A percentile compares a stretch with the other conserved stretches of the same genome.
These are phyloP conservation scores for Avena atlantica DNA, from an alignment of 176 grass and related monocot species.

Conservation along the genomic window DNA sequence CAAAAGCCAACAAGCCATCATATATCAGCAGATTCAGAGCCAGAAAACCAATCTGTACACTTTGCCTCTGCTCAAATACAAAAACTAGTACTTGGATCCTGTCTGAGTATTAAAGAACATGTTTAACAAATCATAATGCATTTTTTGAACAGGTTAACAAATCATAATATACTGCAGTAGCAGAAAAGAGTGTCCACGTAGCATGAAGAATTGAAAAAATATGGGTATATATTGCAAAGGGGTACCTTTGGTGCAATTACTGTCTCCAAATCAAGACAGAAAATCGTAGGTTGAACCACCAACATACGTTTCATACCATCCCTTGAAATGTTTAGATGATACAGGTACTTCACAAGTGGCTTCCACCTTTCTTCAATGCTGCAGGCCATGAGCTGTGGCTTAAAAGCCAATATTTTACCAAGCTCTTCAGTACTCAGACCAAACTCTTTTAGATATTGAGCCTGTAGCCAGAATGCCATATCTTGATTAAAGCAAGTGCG, in stretches of 20 bases:
- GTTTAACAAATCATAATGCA: background rate
- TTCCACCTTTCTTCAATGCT: slow-evolving; percentile 95
- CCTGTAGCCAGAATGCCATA: slow-evolving; percentile 48
- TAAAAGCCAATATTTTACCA: slow-evolving; percentile 78
- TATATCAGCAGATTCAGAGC: background rate
- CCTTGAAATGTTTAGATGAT: slow-evolving; percentile 73
- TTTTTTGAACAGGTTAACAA: background rate
- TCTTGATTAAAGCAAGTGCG: background rate
- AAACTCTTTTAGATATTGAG: slow-evolving; percentile 88
- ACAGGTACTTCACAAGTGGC: slow-evolving; percentile 88
- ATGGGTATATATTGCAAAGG: slow-evolving; percentile 15
- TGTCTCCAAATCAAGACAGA: slow-evolving; percentile 92
- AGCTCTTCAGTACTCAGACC: slow-evolving; percentile 70
- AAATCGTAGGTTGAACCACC: slow-evolving; percentile 84
- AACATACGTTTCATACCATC: slow-evolving; percentile 95
- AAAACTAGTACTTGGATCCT: background rate
- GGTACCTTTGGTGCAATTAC: slow-evolving; percentile 89
- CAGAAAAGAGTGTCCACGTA: background rate
- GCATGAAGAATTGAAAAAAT: background rate
- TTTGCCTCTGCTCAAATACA: slow-evolving; percentile 17
- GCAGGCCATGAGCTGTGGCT: slow-evolving; percentile 93
- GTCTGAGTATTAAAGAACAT: background rate
- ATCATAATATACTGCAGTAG: background rate
- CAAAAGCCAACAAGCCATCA: background rate
- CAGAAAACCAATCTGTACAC: background rate